A percentile compares a stretch with the other conserved stretches of the same genome.
phyloP scores from a whole-genome alignment of 2,329 filamentous ascomycete genomes.

The Cercospora janseana region DNA sequence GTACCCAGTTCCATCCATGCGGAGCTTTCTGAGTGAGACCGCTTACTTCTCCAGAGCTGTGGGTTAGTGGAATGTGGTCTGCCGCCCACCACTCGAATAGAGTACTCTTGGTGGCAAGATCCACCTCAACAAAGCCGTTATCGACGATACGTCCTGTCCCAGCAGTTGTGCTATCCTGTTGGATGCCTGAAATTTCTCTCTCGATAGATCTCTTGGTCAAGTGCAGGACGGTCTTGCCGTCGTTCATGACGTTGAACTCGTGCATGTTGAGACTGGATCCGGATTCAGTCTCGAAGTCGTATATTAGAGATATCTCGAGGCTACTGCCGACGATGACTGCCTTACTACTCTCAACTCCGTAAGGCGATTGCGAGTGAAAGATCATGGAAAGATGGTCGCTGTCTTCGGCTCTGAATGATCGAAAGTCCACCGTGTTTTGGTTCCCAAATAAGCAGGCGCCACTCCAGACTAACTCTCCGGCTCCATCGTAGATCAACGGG shows the following conservation, averaged over 20 bases:
- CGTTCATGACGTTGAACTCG: slow-evolving; percentile 40
- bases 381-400: slow-evolving; percentile 11
- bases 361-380: neutral
- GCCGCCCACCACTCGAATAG: slow-evolving; percentile 39
- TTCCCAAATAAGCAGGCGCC: slow-evolving; percentile 18
- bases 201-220: slow-evolving; percentile 7
- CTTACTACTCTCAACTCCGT: slow-evolving; percentile 6
- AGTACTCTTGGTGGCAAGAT: slow-evolving; percentile 36
- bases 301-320: neutral
- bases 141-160: slow-evolving; percentile 10
- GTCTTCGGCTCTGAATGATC: slow-evolving; percentile 9
- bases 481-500: slow-evolving; percentile 23
- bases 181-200: neutral
- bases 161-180: neutral
- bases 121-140: slow-evolving; percentile 31
- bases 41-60: slow-evolving; percentile 26
- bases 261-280: slow-evolving; percentile 35
- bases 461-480: slow-evolving; percentile 26
- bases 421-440: slow-evolving; percentile 19
- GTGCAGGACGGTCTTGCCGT: slow-evolving; percentile 36
- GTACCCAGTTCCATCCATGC: slow-evolving; percentile 28
- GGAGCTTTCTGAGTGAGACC: neutral
- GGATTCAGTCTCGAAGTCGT: neutral
- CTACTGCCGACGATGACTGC: slow-evolving; percentile 15
- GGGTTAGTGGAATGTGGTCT: slow-evolving; percentile 37